Percentiles rank a stretch among this genome's conserved stretches.
phyloP scores from a whole-genome alignment of 441 rosid genomes.

The Populus tomentosa region DNA sequence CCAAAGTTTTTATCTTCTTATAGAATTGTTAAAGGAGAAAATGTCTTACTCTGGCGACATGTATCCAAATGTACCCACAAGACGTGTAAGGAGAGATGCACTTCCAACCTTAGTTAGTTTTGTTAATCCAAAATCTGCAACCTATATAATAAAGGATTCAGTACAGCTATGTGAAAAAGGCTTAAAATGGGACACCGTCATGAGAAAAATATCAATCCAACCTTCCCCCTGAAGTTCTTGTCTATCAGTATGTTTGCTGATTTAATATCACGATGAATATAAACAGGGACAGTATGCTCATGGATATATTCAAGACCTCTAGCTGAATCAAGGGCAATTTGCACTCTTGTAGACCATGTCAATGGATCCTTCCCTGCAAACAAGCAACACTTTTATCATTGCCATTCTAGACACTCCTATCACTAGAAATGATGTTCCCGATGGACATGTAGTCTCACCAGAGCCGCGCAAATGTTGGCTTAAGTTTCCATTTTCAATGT shows the following conservation, averaged over 20 bases:
- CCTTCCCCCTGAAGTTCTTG: slow-evolving; percentile 83
- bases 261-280: slow-evolving; percentile 94
- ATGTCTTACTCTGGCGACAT: slow-evolving; percentile 96
- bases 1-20: background rate
- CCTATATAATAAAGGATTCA: slow-evolving; percentile 40
- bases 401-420: slow-evolving; percentile 1
- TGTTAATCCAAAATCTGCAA: slow-evolving; percentile 94
- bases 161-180: slow-evolving; percentile 7
- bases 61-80: slow-evolving; percentile 96
- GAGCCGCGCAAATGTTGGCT: slow-evolving; percentile 84
- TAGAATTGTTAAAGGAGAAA: background rate
- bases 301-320: slow-evolving; percentile 97
- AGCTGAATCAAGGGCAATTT: slow-evolving; percentile 97
- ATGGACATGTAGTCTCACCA: slow-evolving; percentile 38
- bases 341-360: slow-evolving; percentile 81
- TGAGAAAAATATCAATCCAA: slow-evolving; percentile 15
- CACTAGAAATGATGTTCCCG: slow-evolving; percentile 8
- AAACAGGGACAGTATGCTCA: slow-evolving; percentile 95
- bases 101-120: slow-evolving; percentile 85
- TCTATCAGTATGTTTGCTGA: slow-evolving; percentile 93
- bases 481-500: slow-evolving; percentile 86
- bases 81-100: slow-evolving; percentile 64
- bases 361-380: slow-evolving; percentile 69
- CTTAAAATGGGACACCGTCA: slow-evolving; percentile 5
- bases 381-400: slow-evolving; percentile 15